These are phyloP conservation scores for Fusarium papillatum DNA, from an alignment of 2,329 filamentous ascomycete genomes.

Conservation along the genomic window DNA sequence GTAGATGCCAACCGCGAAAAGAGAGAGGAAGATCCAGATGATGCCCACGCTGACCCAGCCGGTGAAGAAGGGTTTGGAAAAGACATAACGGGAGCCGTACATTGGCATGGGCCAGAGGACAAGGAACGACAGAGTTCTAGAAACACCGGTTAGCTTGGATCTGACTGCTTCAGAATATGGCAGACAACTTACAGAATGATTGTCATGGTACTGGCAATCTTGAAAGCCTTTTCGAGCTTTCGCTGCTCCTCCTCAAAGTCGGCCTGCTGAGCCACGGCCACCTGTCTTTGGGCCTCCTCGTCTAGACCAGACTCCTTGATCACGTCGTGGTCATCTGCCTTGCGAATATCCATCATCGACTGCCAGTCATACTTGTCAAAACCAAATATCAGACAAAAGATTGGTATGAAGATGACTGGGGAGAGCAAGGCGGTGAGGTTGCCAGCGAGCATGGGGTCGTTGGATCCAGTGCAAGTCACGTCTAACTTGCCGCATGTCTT, in stretches of 20 bases:
- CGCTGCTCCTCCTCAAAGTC: slow-evolving; percentile 60
- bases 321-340: slow-evolving; percentile 83
- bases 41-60: slow-evolving; percentile 80
- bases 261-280: slow-evolving; percentile 34
- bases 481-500: slow-evolving; percentile 76
- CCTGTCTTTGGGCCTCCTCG: slow-evolving; percentile 40
- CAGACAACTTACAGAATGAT: slow-evolving; percentile 40
- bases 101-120: slow-evolving; percentile 86
- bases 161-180: neutral
- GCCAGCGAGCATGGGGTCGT: slow-evolving; percentile 88
- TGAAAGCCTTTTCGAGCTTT: slow-evolving; percentile 66
- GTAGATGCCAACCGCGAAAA: slow-evolving; percentile 81
- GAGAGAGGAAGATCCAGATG: slow-evolving; percentile 78
- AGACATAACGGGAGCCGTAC: slow-evolving; percentile 84
- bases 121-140: slow-evolving; percentile 64
- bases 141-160: slow-evolving; percentile 12
- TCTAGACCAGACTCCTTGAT: slow-evolving; percentile 70
- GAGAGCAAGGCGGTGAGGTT: slow-evolving; percentile 87
- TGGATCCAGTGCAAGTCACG: slow-evolving; percentile 82
- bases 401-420: slow-evolving; percentile 78
- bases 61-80: slow-evolving; percentile 72
- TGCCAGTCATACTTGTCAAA: slow-evolving; percentile 86
- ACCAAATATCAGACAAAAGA: slow-evolving; percentile 73
- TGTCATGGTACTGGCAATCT: slow-evolving; percentile 54
- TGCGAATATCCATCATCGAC: slow-evolving; percentile 83